Conservation (phyloP, 2,329 filamentous ascomycete species). For the Pestalotiopsis fici region DNA sequence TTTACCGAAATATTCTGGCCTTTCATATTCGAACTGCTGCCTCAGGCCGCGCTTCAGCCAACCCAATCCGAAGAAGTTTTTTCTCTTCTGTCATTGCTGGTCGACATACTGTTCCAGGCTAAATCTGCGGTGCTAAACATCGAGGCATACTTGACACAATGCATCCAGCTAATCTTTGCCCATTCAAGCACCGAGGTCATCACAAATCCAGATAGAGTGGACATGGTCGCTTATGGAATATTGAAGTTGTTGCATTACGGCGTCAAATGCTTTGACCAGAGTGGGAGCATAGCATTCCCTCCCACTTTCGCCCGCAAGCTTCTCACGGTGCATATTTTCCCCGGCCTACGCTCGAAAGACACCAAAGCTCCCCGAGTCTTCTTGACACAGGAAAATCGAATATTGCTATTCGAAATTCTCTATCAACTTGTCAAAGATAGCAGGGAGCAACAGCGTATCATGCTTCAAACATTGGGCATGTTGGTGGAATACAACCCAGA, state of each 20-base stretch:
- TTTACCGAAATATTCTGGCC: slow-evolving; percentile 52
- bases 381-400: slow-evolving; percentile 56
- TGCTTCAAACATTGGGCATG: slow-evolving; percentile 52
- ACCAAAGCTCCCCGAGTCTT: slow-evolving; percentile 38
- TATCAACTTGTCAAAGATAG: slow-evolving; percentile 56
- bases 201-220: slow-evolving; percentile 36
- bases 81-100: slow-evolving; percentile 22
- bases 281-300: slow-evolving; percentile 17
- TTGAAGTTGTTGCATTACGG: slow-evolving; percentile 33
- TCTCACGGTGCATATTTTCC: slow-evolving; percentile 68
- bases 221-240: slow-evolving; percentile 37
- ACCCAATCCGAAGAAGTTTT: slow-evolving; percentile 44
- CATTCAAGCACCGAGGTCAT: slow-evolving; percentile 33
- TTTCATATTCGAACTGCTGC: slow-evolving; percentile 35
- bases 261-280: slow-evolving; percentile 24
- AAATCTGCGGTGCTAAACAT: slow-evolving; percentile 23
- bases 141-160: slow-evolving; percentile 20
- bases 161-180: slow-evolving; percentile 23
- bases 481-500: slow-evolving; percentile 50
- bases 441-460: slow-evolving; percentile 43
- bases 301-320: slow-evolving; percentile 45
- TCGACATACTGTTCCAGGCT: slow-evolving; percentile 26
- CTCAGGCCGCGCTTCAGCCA: slow-evolving; percentile 31
- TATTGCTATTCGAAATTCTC: slow-evolving; percentile 62
- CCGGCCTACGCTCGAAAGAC: slow-evolving; percentile 37